Evolutionary conservation across 1,284 basidiomycete species (phyloP), one percentile per base, ranked within the genome.

Genomic region (Anthracocystis panici-leucophaei): DNA sequence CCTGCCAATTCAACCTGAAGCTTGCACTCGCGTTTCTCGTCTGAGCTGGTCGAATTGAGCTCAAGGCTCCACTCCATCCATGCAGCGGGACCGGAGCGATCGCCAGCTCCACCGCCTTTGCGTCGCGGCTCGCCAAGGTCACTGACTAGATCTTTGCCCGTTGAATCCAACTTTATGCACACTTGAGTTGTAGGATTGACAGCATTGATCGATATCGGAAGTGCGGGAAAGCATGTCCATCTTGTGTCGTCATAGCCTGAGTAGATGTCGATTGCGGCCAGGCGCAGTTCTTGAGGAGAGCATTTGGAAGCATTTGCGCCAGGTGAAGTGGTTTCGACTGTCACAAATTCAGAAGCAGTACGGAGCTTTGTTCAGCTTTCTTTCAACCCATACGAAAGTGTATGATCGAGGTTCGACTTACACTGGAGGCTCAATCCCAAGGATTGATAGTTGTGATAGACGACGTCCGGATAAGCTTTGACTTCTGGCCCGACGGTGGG

Each of bases 11-110:
- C 72, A 38, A 70, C 25, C 27, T 59, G 66, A 2, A 75, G 9
- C 44, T 57, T 75, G 49, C 57, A 38, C 2, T 33, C 45, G 29
- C 8, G 50, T 5, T 4, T 11, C 2, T 29, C 1, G 20, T 16
- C 27, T 18, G 57, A 23, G 5, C 21, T 35, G 18, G 31, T 1
- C 7, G 20, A 20, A 6, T n/a, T 45, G 27, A 62, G 48, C 4
- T 57, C 21, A 3, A 70, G 33, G 4, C n/a, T 49, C 73, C 73
- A 75, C 31, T 75, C 73, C 64, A 75, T 70, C 73, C 73, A 75
- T 10, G 55, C 64, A 41, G 60, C 67, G 5, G 73, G 73, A 5
- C 73, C 67, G 14, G 64, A 57, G n/a, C 60, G 56, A 12, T 58
- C 67, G 4, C 44, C 57, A 3, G 60, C 67, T 41, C 67, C 73